These are phyloP conservation scores for Pulveroboletus sp. DNA, from an alignment of 768 basidiomycete species.

Conservation along the genomic window DNA sequence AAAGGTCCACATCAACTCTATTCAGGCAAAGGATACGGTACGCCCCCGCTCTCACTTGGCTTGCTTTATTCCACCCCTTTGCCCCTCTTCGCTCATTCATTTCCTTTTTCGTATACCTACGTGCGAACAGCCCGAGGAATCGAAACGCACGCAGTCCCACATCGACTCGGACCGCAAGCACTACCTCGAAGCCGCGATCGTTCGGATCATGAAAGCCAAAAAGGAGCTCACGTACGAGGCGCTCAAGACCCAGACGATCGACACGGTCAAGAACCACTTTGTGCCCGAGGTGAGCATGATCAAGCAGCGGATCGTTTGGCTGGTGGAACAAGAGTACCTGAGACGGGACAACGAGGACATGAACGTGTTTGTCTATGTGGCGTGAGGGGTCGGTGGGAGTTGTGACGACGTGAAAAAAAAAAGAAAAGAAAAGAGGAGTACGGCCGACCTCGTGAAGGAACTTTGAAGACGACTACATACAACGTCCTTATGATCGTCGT, in stretches of 20 bases:
- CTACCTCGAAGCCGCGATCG: conserved; percentile 90
- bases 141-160: conserved; percentile 69
- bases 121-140: conserved; percentile 68
- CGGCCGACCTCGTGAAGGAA: too few relatives aligned
- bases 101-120: too few relatives aligned
- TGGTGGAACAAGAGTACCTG: conserved; percentile 87
- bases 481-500: too few relatives aligned
- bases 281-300: conserved; percentile 78
- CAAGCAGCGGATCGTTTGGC: conserved; percentile 74
- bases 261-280: conserved; percentile 85
- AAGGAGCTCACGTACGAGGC: conserved; percentile 80
- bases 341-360: conserved; percentile 68
- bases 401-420: too few relatives aligned
- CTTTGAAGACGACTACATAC: too few relatives aligned
- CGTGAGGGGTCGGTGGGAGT: conserved; percentile 33
- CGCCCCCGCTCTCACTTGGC: conserved; percentile 24
- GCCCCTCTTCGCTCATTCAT: too few relatives aligned
- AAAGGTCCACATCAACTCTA: conserved; percentile 91
- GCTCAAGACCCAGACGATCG: conserved; percentile 77
- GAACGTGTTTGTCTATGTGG: conserved; percentile 75
- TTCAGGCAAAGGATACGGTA: conserved; percentile 91
- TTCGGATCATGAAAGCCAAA: conserved; percentile 91
- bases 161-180: conserved; percentile 86
- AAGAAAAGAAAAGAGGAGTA: too few relatives aligned
- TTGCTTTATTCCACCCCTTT: not conserved